These are phyloP conservation scores for Vinca minor DNA, from an alignment of 257 asterid genomes.

Conservation along the genomic window DNA sequence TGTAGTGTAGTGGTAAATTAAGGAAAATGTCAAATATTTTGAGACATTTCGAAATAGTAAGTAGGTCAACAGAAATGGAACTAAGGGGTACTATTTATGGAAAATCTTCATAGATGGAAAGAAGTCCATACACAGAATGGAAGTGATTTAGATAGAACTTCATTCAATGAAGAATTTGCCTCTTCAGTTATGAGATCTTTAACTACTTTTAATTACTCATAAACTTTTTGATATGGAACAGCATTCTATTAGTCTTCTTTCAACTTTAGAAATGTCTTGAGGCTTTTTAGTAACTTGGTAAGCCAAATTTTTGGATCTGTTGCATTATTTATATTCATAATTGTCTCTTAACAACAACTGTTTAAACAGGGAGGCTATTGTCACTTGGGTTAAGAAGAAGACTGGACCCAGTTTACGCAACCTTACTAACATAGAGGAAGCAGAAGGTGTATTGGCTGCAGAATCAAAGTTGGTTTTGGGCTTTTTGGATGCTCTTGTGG, in stretches of 20 bases:
- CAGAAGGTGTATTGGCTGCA: constrained; percentile 57
- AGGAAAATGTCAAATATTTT: too few species aligned
- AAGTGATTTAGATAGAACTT: not conserved
- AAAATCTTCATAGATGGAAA: not conserved
- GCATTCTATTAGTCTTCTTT: not conserved
- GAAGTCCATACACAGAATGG: not conserved
- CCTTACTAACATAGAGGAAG: constrained; percentile 76
- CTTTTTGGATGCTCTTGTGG: constrained; percentile 66
- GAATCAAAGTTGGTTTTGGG: constrained; percentile 65
- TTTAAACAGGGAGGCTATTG: constrained; percentile 60
- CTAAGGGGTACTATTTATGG: too few species aligned
- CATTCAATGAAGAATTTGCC: not conserved
- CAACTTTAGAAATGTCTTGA: not conserved
- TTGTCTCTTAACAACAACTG: constrained; percentile 3
- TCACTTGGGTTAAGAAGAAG: constrained; percentile 90
- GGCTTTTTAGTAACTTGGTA: too few species aligned
- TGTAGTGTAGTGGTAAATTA: too few species aligned
- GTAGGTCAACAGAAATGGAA: too few species aligned
- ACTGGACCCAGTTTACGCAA: constrained; percentile 67
- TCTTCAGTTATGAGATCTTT: not conserved
- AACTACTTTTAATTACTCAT: not conserved
- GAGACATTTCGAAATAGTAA: too few species aligned
- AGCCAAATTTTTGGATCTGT: not conserved
- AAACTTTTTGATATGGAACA: not conserved
- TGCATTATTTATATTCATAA: not conserved